These are phyloP conservation scores for Candida pini DNA, from an alignment of 805 yeast species.

Conservation along the genomic window DNA sequence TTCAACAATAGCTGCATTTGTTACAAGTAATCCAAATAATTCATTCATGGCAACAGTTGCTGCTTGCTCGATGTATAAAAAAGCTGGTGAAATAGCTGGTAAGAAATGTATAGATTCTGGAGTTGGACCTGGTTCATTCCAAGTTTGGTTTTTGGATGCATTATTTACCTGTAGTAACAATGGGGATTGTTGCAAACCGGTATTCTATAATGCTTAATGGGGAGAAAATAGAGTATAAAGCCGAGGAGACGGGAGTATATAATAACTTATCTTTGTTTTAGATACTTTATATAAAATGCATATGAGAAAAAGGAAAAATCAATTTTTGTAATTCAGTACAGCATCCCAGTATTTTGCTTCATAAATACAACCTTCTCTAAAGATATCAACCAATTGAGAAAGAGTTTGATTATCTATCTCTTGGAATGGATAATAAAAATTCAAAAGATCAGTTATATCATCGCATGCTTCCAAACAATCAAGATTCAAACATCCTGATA, in stretches of 20 bases:
- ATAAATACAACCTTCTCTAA: constrained; percentile 1
- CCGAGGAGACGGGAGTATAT: background rate
- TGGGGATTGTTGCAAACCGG: constrained; percentile 1
- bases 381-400: background rate
- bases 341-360: constrained; percentile 5
- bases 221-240: background rate
- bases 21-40: constrained; percentile 40
- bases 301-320: no score
- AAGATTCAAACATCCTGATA: background rate
- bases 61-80: constrained; percentile 55
- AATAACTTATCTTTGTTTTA: no score
- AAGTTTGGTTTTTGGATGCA: constrained; percentile 40
- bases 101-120: constrained; percentile 9
- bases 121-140: constrained; percentile 52
- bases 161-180: constrained; percentile 14
- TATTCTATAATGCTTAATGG: no score
- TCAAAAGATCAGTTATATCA: background rate
- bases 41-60: constrained; percentile 42
- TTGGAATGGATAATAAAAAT: background rate
- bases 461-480: constrained; percentile 2
- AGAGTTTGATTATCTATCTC: background rate
- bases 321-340: background rate
- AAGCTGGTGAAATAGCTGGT: constrained; percentile 56
- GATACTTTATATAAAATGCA: no score
- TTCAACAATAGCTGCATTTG: constrained; percentile 55